These are phyloP conservation scores for Lepidopterella palustris DNA, from an alignment of 495 filamentous ascomycete species.

Conservation along the genomic window DNA sequence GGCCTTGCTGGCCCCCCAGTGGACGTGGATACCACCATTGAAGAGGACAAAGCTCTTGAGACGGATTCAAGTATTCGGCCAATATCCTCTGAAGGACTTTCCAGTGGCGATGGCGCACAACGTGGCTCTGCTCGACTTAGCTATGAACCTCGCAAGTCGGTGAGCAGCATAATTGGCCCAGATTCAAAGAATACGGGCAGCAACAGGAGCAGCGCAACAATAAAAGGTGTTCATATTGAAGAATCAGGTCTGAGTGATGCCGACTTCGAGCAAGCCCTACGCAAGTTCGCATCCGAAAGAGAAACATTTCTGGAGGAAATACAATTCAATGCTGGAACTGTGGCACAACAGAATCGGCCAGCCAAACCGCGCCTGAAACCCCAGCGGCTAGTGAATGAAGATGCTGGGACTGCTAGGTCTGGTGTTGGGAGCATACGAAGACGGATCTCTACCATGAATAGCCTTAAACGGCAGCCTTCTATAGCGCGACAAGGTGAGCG, in stretches of 20 bases:
- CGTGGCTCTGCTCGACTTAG: conserved; percentile 56
- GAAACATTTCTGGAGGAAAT: conserved; percentile 92
- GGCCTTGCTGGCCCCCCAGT: conserved; percentile 37
- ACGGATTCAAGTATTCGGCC: conserved; percentile 44
- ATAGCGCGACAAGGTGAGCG: conserved; percentile 69
- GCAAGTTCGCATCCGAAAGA: conserved; percentile 90
- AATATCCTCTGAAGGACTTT: conserved; percentile 42
- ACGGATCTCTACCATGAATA: conserved; percentile 92
- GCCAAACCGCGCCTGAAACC: conserved; percentile 64
- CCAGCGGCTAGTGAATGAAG: conserved; percentile 75
- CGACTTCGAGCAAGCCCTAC: conserved; percentile 85
- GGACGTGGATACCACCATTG: conserved; percentile 68
- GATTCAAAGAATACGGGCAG: conserved; percentile 61
- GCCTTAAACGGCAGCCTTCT: conserved; percentile 81
- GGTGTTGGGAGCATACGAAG: conserved; percentile 72
- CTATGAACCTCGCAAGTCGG: conserved; percentile 56
- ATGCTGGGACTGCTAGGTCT: conserved; percentile 49
- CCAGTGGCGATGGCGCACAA: conserved; percentile 59
- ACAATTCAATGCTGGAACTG: conserved; percentile 78
- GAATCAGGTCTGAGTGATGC: conserved; percentile 50
- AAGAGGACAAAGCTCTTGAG: conserved; percentile 57
- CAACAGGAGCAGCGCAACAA: conserved; percentile 76
- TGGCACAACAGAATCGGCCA: conserved; percentile 59
- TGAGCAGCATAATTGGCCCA: conserved; percentile 52
- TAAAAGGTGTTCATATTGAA: conserved; percentile 50